Evolutionary conservation across 352 stramenopile species (phyloP).

Genomic region (Globisporangium cederbergense): DNA sequence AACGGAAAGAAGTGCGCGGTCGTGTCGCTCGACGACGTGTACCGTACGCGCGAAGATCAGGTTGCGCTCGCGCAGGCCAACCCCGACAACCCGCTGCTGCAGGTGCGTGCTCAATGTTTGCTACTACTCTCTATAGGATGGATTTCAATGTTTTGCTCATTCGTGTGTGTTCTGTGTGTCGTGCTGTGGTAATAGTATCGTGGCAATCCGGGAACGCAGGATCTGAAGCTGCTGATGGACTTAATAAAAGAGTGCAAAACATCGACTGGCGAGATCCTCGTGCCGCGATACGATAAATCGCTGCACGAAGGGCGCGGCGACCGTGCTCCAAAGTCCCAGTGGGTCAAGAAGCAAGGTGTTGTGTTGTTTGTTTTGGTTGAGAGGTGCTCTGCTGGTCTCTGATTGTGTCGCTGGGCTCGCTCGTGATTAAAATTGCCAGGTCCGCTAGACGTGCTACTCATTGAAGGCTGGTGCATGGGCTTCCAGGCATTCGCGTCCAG

Average conservation of each 20-base stretch:
- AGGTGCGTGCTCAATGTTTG: conserved; percentile 32
- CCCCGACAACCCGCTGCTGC: conserved; percentile 65
- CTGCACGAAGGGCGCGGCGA: conserved; percentile 68
- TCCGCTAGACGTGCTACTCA: conserved; percentile 73
- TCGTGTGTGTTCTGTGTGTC: background rate
- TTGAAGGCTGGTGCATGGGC: conserved; percentile 86
- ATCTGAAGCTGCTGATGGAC: conserved; percentile 60
- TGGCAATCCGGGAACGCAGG: conserved; percentile 81
- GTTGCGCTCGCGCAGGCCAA: conserved; percentile 55
- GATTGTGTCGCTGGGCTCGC: background rate
- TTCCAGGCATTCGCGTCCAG: conserved; percentile 55
- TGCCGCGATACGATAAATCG: conserved; percentile 84
- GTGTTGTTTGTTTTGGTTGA: background rate
- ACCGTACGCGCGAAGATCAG: conserved; percentile 65
- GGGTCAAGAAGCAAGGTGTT: conserved; percentile 56
- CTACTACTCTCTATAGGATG: background rate
- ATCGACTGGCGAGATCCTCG: conserved; percentile 31
- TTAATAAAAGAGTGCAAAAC: conserved; percentile 60
- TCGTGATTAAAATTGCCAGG: conserved; percentile 26
- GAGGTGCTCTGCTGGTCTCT: conserved; percentile 4
- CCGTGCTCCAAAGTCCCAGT: conserved; percentile 50
- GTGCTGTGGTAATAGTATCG: conserved; percentile 41
- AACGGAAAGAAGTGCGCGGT: conserved; percentile 63
- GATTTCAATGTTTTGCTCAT: background rate
- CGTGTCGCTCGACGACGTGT: conserved; percentile 84